Evolutionary conservation across 2,329 filamentous ascomycete species (phyloP).

Genomic region (Curvularia eragrostidis): DNA sequence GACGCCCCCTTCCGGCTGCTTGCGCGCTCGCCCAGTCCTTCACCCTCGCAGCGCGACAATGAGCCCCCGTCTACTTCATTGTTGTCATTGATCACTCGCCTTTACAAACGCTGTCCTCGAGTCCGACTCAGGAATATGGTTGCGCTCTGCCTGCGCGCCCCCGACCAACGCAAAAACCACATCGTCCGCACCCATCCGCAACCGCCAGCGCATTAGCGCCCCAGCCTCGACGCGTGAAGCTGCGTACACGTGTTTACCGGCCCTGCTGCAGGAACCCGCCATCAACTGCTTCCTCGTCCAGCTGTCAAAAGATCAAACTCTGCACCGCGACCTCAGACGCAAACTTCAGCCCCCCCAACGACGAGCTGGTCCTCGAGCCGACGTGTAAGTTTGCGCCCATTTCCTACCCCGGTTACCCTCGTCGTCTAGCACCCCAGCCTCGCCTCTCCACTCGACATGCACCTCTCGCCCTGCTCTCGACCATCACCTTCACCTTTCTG

Average conservation of each 20-base stretch:
- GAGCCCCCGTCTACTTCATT: conserved; percentile 23
- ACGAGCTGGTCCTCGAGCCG: conserved; percentile 5
- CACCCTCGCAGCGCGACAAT: conserved; percentile 25
- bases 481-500: conserved; percentile 12
- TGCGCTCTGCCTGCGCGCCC: conserved; percentile 19
- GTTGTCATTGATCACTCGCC: conserved; percentile 18
- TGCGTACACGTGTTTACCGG: conserved; percentile 35
- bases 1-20: conserved; percentile 21
- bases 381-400: conserved; percentile 19
- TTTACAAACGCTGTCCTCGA: conserved; percentile 8
- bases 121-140: conserved; percentile 28
- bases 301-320: conserved; percentile 19
- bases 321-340: conserved; percentile 5
- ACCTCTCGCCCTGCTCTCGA: conserved; percentile 11
- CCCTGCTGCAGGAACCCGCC: conserved; percentile 21
- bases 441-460: conserved; percentile 5
- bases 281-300: conserved; percentile 19
- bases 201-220: conserved; percentile 19
- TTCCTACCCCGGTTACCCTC: conserved; percentile 14
- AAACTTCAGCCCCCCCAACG: not conserved
- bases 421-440: conserved; percentile 12
- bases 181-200: conserved; percentile 5
- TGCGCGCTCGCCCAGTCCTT: conserved; percentile 23
- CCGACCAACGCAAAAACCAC: conserved; percentile 15
- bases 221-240: conserved; percentile 37